Evolutionary conservation across 345 rosid species (phyloP), one percentile per base, ranked within the genome.

Genomic region (Linum tenue): DNA sequence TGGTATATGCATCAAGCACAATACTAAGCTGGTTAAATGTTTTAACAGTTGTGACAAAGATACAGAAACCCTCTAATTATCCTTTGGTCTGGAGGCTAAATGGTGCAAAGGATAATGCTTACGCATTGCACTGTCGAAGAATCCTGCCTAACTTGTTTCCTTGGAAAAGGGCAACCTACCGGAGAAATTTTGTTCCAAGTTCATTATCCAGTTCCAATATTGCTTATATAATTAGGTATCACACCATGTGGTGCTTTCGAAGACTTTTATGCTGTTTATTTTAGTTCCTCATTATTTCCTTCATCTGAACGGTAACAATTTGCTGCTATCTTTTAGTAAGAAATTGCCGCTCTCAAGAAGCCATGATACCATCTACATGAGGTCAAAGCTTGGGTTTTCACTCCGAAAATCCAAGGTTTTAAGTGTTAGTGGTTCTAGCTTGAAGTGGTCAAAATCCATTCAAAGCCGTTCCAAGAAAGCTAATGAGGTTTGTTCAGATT

Each of bases 401-500:
- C 94, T 90, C 71, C 73, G 81, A 71, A 90, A 85, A 78, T 86
- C 96, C 58, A 88, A 94, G 85, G 96, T 90, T 38, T 70, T 87
- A 69, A 84, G 97, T 78, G 82, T 94, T 72, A 95, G 88, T 41
- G 95, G 99, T 51, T 75, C 92, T 51, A 90, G 87, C 80, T 82
- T 94, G 76, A 94, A 86, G 77, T 92, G 97, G 99, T 92, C 97
- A 65, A 83, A 90, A 80, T 90, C 97, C 69, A 88, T 90, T 59
- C 97, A 90, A 73, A 85, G 79, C 71, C 80, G 57, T 67, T 86
- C 95, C 15, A 88, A 82, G 85, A 86, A 84, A 81, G 97, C 83
- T 70, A 88, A 80, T 74, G 95, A 90, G 99, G 99, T 94, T 17
- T 42, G 72, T 41, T 16, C 31, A 14, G 36, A 65, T 64, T 3